Conservation (phyloP, 1,284 basidiomycete species). For the Apiotrichum porosum region DNA sequence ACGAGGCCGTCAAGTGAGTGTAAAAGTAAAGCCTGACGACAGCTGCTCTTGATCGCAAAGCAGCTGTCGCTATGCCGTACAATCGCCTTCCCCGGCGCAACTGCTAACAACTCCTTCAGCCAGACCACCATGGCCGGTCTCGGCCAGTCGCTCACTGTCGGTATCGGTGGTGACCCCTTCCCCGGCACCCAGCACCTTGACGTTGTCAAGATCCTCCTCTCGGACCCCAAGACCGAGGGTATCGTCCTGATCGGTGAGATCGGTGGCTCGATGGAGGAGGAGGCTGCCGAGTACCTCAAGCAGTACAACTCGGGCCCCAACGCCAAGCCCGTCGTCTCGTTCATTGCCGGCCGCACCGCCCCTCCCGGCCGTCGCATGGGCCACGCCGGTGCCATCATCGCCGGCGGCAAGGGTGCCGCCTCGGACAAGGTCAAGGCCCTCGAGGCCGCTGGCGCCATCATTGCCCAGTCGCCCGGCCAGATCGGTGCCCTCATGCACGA, state of each 20-base stretch:
- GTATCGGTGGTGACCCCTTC: conserved; percentile 99
- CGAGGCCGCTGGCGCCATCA: conserved; percentile 84
- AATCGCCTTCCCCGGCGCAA: too few species aligned
- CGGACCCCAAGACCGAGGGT: conserved; percentile 87
- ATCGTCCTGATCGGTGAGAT: conserved; percentile 99
- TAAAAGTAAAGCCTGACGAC: background rate
- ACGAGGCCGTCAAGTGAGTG: conserved; percentile 50
- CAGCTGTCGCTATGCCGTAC: too few species aligned
- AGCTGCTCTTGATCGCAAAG: background rate
- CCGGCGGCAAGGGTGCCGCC: conserved; percentile 95
- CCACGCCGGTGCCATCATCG: conserved; percentile 96
- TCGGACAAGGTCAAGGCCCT: conserved; percentile 94
- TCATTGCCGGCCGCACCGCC: conserved; percentile 96
- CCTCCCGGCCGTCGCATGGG: conserved; percentile 98
- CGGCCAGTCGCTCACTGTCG: conserved; percentile 93
- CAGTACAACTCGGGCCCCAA: conserved; percentile 83
- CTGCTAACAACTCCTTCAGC: conserved; percentile 54
- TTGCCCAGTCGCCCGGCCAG: conserved; percentile 94
- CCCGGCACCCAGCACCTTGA: conserved; percentile 80
- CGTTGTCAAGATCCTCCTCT: conserved; percentile 92
- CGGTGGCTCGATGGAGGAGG: conserved; percentile 98
- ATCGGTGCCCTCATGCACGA: conserved; percentile 83
- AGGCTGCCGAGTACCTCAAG: conserved; percentile 93
- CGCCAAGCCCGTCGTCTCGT: conserved; percentile 95
- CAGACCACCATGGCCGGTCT: conserved; percentile 89